Percentiles rank a stretch among this genome's conserved stretches.
phyloP scores from a whole-genome alignment of 768 basidiomycete genomes.

The Tricholoma bakamatsutake region DNA sequence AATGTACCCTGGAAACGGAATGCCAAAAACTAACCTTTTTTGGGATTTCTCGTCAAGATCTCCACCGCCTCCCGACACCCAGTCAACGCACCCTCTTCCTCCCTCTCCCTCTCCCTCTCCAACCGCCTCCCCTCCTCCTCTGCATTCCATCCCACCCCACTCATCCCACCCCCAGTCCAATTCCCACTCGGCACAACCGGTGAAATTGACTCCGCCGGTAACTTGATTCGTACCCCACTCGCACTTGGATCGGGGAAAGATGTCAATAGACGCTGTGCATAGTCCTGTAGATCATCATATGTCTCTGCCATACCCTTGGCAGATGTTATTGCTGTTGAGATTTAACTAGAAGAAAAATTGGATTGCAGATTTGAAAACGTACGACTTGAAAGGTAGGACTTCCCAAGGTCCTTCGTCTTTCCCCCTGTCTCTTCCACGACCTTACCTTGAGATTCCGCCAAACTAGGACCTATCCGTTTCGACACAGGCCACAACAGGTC shows the following conservation, averaged over 20 bases:
- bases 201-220: conserved; percentile 19
- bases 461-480: conserved; percentile 27
- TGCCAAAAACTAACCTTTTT: conserved; percentile 58
- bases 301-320: conserved; percentile 21
- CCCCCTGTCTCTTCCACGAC: conserved; percentile 29
- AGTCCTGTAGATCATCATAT: conserved; percentile 43
- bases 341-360: background rate
- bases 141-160: conserved; percentile 15
- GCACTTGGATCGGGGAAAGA: conserved; percentile 33
- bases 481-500: conserved; percentile 80
- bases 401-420: conserved; percentile 11
- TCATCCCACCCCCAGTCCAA: conserved; percentile 15
- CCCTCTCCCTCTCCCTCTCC: conserved; percentile 30
- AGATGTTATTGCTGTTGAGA: conserved; percentile 8
- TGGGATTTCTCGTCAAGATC: conserved; percentile 82
- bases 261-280: conserved; percentile 46
- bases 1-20: background rate
- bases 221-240: conserved; percentile 21
- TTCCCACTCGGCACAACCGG: conserved; percentile 20
- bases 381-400: conserved; percentile 20
- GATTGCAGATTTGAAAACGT: conserved; percentile 5
- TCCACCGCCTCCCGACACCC: conserved; percentile 86
- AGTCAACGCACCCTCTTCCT: conserved; percentile 40
- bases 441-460: conserved; percentile 31
- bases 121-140: conserved; percentile 24